A percentile compares a stretch with the other conserved stretches of the same genome.
Conservation (phyloP, 257 asterid species). For the Solanum boliviense region DNA sequence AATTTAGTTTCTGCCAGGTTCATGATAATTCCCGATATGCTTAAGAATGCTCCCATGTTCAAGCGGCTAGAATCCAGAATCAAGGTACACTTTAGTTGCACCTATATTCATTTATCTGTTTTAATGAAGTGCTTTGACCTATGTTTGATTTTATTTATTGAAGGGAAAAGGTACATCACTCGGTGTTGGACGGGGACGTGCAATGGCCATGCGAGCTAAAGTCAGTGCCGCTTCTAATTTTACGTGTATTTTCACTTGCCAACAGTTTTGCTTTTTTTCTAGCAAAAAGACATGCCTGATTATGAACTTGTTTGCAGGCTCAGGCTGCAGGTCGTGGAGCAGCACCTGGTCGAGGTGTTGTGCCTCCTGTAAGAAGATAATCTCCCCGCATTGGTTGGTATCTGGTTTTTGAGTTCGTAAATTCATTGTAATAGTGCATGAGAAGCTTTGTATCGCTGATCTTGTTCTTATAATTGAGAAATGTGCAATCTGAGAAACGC, state of each 20-base stretch:
- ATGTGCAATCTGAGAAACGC: background rate
- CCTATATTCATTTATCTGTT: background rate
- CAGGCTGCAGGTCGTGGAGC: slow-evolving; percentile 90
- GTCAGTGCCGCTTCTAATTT: slow-evolving; percentile 24
- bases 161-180: slow-evolving; percentile 89
- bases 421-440: background rate
- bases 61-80: slow-evolving; percentile 90
- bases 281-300: background rate
- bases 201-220: slow-evolving; percentile 92
- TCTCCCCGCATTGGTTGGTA: background rate
- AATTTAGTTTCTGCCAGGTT: slow-evolving; percentile 38
- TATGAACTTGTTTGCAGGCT: slow-evolving; percentile 40
- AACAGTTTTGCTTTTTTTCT: background rate
- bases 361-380: slow-evolving; percentile 84
- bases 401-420: background rate
- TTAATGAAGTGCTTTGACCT: background rate
- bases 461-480: background rate
- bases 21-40: slow-evolving; percentile 98
- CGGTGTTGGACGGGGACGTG: slow-evolving; percentile 98
- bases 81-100: slow-evolving; percentile 38
- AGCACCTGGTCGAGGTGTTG: slow-evolving; percentile 74
- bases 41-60: slow-evolving; percentile 97
- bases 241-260: background rate
- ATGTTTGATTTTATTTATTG: slow-evolving; percentile 13
- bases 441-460: background rate